phyloP scores from a whole-genome alignment of 495 filamentous ascomycete species.

The Saxophila tyrrhenica region DNA sequence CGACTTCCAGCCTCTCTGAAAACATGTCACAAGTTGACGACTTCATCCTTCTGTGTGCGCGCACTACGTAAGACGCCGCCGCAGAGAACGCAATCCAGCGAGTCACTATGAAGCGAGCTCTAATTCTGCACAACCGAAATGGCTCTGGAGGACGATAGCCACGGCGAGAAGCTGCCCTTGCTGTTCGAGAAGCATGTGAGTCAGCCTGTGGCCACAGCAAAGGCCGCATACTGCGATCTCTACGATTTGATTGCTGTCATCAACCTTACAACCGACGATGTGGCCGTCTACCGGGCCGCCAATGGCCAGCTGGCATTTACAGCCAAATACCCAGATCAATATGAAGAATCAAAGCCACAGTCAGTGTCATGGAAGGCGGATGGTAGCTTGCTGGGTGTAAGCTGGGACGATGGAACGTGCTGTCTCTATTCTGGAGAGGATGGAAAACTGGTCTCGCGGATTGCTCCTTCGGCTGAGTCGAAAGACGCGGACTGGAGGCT shows the following conservation, averaged over 20 bases:
- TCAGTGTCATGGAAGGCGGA: conserved; percentile 58
- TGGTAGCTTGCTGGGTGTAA: conserved; percentile 38
- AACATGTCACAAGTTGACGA: no score
- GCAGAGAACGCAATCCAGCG: neutral
- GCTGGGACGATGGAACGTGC: conserved; percentile 9
- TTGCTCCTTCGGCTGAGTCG: neutral
- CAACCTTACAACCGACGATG: conserved; percentile 45
- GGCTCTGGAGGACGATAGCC: neutral
- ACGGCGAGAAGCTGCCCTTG: neutral
- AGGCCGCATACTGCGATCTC: conserved; percentile 64
- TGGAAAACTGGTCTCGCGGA: conserved; percentile 4
- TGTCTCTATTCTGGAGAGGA: conserved; percentile 12
- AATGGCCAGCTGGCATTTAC: conserved; percentile 63
- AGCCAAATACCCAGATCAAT: conserved; percentile 34
- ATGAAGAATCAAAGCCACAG: conserved; percentile 29
- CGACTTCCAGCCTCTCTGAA: no score
- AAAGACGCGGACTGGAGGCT: neutral
- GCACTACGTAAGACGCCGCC: no score
- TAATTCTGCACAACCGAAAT: neutral
- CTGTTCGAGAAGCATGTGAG: conserved; percentile 45
- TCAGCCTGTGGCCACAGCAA: conserved; percentile 38
- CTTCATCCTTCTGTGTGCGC: no score
- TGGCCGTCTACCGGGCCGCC: conserved; percentile 53
- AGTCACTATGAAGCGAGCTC: neutral
- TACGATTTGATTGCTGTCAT: conserved; percentile 70